These are phyloP conservation scores for Populus nigra DNA, from an alignment of 345 rosid species.

Conservation along the genomic window DNA sequence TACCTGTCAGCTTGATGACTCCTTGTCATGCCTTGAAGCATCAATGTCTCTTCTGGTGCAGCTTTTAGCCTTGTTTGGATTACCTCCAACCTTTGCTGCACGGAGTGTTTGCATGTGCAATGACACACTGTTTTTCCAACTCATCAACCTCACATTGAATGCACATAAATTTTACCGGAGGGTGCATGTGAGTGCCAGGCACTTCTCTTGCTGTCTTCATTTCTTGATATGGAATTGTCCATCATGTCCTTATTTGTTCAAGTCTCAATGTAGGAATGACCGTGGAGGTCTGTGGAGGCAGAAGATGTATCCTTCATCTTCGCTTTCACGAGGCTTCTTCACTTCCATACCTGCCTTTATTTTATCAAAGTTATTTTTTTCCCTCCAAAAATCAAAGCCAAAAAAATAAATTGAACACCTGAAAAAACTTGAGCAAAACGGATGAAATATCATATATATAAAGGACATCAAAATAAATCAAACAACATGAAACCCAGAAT, in stretches of 20 bases:
- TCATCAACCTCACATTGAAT: neutral
- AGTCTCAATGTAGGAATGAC: neutral
- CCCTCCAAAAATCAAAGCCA: too few relatives aligned
- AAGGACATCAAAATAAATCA: too few relatives aligned
- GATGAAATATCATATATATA: too few relatives aligned
- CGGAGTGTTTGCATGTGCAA: slow-evolving; percentile 3
- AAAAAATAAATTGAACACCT: too few relatives aligned
- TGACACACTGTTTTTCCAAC: neutral
- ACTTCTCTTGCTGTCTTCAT: neutral
- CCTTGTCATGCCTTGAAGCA: slow-evolving; percentile 2
- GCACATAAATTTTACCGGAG: neutral
- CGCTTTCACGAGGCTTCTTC: too few relatives aligned
- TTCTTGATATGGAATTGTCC: neutral
- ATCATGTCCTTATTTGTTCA: too few relatives aligned
- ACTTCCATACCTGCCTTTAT: too few relatives aligned
- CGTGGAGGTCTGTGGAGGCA: too few relatives aligned
- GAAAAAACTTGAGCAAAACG: too few relatives aligned
- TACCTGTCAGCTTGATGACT: slow-evolving; percentile 10
- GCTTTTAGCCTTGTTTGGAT: neutral
- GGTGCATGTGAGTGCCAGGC: slow-evolving; percentile 19
- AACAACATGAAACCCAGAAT: too few relatives aligned
- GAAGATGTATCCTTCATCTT: too few relatives aligned
- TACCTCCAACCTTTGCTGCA: slow-evolving; percentile 4
- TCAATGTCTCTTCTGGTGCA: neutral
- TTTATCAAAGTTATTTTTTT: too few relatives aligned